Conservation (phyloP, 768 basidiomycete genomes). For the Agaricus sinodeliciosus region DNA sequence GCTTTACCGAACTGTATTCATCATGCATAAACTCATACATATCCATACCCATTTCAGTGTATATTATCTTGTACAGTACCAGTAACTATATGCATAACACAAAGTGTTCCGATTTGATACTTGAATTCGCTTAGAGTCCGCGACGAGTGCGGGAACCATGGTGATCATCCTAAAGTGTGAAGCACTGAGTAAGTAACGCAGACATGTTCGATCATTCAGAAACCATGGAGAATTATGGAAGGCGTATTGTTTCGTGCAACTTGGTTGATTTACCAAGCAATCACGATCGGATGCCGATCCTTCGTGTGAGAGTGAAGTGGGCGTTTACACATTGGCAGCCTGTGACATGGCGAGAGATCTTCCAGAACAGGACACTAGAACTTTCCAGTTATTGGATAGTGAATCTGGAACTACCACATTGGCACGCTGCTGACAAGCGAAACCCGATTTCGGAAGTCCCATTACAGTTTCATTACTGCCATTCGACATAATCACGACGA, state of each 20-base stretch:
- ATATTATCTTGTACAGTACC: slow-evolving; percentile 5
- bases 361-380: too few species aligned
- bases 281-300: neutral
- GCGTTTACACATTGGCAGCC: neutral
- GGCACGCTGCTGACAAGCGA: too few species aligned
- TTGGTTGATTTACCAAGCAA: neutral
- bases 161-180: neutral
- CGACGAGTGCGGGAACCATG: too few species aligned
- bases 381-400: too few species aligned
- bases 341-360: too few species aligned
- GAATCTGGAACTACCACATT: too few species aligned
- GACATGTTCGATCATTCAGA: neutral
- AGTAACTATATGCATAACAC: slow-evolving; percentile 1
- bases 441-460: too few species aligned
- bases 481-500: too few species aligned
- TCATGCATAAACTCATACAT: slow-evolving; percentile 4
- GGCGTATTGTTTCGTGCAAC: neutral
- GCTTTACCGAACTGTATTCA: slow-evolving; percentile 6
- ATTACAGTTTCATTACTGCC: too few species aligned
- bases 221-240: neutral
- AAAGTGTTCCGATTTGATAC: neutral
- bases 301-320: neutral
- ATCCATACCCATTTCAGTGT: slow-evolving; percentile 4
- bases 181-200: neutral
- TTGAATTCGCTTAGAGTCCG: too few species aligned